phyloP scores from a whole-genome alignment of 805 yeast genomes.

The Wickerhamomyces bovis region DNA sequence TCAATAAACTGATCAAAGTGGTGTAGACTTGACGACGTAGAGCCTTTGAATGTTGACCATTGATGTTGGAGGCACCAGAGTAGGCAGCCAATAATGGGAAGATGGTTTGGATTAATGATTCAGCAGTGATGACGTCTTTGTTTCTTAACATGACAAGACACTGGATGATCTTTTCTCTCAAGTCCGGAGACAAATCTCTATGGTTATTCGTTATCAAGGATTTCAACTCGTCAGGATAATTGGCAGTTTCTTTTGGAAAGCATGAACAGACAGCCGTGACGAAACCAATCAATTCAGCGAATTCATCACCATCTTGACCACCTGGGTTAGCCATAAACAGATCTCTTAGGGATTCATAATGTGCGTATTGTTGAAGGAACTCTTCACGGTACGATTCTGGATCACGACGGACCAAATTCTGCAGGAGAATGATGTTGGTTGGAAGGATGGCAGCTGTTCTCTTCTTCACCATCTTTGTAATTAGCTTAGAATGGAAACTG shows the following conservation, averaged over 20 bases:
- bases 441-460: conserved; percentile 93
- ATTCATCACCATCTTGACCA: conserved; percentile 44
- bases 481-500: not conserved
- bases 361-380: conserved; percentile 86
- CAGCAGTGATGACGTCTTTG: conserved; percentile 73
- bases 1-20: conserved; percentile 71
- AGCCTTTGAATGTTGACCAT: conserved; percentile 66
- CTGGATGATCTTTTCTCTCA: conserved; percentile 87
- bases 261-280: conserved; percentile 88
- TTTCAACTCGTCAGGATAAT: conserved; percentile 77
- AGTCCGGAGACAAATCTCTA: conserved; percentile 72
- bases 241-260: conserved; percentile 81
- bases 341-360: conserved; percentile 86
- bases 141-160: conserved; percentile 87
- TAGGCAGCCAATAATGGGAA: conserved; percentile 81
- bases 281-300: conserved; percentile 82
- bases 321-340: conserved; percentile 65
- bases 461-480: conserved; percentile 64
- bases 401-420: conserved; percentile 88
- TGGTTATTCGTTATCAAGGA: conserved; percentile 68
- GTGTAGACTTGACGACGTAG: conserved; percentile 78
- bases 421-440: conserved; percentile 83
- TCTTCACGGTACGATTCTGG: conserved; percentile 94
- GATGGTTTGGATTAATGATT: conserved; percentile 73
- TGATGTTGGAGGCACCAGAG: conserved; percentile 39